These are phyloP conservation scores for Hanseniaspora occidentalis DNA, from an alignment of 805 yeast species.

Conservation along the genomic window DNA sequence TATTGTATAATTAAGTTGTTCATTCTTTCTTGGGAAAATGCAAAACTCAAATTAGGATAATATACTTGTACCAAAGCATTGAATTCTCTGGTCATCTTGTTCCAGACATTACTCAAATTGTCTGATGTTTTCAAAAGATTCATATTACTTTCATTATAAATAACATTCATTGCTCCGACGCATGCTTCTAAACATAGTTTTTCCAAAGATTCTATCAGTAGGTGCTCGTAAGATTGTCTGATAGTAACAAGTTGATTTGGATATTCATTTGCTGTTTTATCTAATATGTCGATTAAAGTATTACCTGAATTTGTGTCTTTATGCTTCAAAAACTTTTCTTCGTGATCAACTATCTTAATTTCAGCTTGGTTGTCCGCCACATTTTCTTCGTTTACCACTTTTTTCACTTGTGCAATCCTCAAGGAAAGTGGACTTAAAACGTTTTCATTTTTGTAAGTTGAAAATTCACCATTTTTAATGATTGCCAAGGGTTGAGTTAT, in stretches of 20 bases:
- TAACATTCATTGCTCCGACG: not conserved
- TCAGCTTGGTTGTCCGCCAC: no score
- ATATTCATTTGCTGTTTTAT: not conserved
- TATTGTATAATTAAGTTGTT: constrained; percentile 23
- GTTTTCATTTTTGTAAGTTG: not conserved
- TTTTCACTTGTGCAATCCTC: not conserved
- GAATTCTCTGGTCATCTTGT: not conserved
- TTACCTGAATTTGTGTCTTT: not conserved
- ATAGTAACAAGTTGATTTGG: not conserved
- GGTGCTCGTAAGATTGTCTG: not conserved
- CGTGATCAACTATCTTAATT: no score
- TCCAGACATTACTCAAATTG: not conserved
- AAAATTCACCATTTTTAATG: not conserved
- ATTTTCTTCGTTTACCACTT: no score
- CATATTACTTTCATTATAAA: not conserved
- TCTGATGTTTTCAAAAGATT: not conserved
- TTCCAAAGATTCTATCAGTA: not conserved
- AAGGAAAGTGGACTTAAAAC: not conserved
- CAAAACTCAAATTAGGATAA: constrained; percentile 16
- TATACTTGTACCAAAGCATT: not conserved
- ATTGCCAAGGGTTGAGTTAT: constrained; percentile 6
- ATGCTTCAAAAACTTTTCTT: not conserved
- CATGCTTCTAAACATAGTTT: not conserved
- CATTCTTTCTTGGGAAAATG: constrained; percentile 24
- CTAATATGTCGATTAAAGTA: not conserved